Conservation (phyloP, 2,329 filamentous ascomycete species). For the Colletotrichum sojae region DNA sequence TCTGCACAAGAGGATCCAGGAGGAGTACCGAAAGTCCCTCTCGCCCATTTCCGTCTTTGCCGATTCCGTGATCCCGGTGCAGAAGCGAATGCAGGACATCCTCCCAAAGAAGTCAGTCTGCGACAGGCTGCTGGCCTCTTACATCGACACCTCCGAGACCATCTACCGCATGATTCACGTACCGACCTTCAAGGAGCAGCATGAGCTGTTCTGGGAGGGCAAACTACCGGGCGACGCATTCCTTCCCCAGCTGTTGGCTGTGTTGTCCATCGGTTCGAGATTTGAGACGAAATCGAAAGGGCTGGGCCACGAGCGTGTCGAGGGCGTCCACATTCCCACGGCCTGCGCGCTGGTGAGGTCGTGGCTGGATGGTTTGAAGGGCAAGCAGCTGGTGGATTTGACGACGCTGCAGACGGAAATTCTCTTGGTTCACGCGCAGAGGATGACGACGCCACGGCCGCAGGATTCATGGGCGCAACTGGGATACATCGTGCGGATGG, state of each 20-base stretch:
- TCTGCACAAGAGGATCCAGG: slow-evolving; percentile 63
- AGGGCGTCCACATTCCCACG: slow-evolving; percentile 70
- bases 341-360: slow-evolving; percentile 68
- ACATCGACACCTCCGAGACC: slow-evolving; percentile 65
- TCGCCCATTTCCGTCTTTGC: slow-evolving; percentile 69
- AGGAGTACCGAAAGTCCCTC: slow-evolving; percentile 62
- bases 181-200: slow-evolving; percentile 65
- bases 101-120: slow-evolving; percentile 66
- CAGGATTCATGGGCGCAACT: slow-evolving; percentile 69
- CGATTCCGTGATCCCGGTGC: slow-evolving; percentile 71
- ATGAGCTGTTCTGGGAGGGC: slow-evolving; percentile 67
- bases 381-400: slow-evolving; percentile 67
- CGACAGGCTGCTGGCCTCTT: slow-evolving; percentile 64
- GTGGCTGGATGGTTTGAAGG: slow-evolving; percentile 67
- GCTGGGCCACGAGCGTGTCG: slow-evolving; percentile 64
- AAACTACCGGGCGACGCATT: slow-evolving; percentile 63
- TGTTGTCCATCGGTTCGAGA: slow-evolving; percentile 67
- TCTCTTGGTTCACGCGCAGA: slow-evolving; percentile 66
- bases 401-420: slow-evolving; percentile 68
- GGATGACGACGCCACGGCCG: slow-evolving; percentile 63
- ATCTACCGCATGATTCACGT: slow-evolving; percentile 69
- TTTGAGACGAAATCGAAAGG: slow-evolving; percentile 67
- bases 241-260: slow-evolving; percentile 66
- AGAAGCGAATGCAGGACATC: slow-evolving; percentile 71
- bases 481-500: slow-evolving; percentile 69